phyloP scores from a whole-genome alignment of 2,329 filamentous ascomycete genomes.

The Xylariomycetidae sp. region DNA sequence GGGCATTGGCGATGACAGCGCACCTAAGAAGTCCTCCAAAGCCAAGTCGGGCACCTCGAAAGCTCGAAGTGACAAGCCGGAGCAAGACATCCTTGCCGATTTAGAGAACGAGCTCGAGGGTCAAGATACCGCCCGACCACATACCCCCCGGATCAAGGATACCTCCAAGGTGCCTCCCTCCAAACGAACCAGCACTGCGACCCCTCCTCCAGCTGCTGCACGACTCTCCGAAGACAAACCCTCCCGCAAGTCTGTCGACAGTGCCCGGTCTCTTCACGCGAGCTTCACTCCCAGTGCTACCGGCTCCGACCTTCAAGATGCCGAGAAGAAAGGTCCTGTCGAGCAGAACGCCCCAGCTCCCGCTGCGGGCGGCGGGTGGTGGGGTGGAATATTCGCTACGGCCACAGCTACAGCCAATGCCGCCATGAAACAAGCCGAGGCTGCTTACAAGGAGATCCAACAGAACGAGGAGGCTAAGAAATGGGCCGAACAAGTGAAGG shows the following conservation, averaged over 20 bases:
- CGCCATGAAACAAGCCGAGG: slow-evolving; percentile 90
- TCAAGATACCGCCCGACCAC: slow-evolving; percentile 69
- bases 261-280: slow-evolving; percentile 64
- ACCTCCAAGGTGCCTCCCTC: slow-evolving; percentile 36
- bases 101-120: slow-evolving; percentile 73
- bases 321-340: slow-evolving; percentile 46
- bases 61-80: slow-evolving; percentile 33
- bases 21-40: slow-evolving; percentile 46
- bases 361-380: slow-evolving; percentile 69
- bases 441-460: slow-evolving; percentile 89
- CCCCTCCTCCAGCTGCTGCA: slow-evolving; percentile 44
- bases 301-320: slow-evolving; percentile 56
- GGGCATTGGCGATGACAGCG: slow-evolving; percentile 51
- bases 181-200: slow-evolving; percentile 46
- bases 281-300: slow-evolving; percentile 67
- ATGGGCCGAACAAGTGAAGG: slow-evolving; percentile 91
- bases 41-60: slow-evolving; percentile 46
- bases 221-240: slow-evolving; percentile 63
- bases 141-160: slow-evolving; percentile 71
- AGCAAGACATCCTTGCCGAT: slow-evolving; percentile 80
- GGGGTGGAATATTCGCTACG: slow-evolving; percentile 80
- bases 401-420: slow-evolving; percentile 58
- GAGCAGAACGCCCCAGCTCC: slow-evolving; percentile 33
- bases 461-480: slow-evolving; percentile 94
- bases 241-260: slow-evolving; percentile 72